These are phyloP conservation scores for Hypoxylon rubiginosum DNA, from an alignment of 2,329 filamentous ascomycete genomes.

Conservation along the genomic window DNA sequence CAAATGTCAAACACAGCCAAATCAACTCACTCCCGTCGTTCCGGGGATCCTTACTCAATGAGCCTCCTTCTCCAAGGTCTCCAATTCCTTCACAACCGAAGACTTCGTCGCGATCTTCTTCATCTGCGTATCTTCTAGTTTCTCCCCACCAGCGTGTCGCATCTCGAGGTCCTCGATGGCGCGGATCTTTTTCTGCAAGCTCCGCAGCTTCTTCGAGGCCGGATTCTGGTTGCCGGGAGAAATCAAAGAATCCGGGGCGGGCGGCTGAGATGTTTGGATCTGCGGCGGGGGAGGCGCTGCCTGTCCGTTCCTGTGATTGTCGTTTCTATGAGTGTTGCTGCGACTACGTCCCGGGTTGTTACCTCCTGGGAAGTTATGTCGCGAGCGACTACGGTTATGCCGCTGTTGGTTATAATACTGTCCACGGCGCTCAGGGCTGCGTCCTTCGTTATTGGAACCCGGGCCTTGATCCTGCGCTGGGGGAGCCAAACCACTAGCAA, in stretches of 20 bases:
- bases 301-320: slow-evolving; percentile 54
- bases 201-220: slow-evolving; percentile 94
- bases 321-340: slow-evolving; percentile 65
- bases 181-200: slow-evolving; percentile 95
- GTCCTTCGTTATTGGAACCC: slow-evolving; percentile 64
- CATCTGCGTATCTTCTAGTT: slow-evolving; percentile 97
- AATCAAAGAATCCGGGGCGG: slow-evolving; percentile 62
- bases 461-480: slow-evolving; percentile 59
- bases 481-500: slow-evolving; percentile 60
- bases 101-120: slow-evolving; percentile 97
- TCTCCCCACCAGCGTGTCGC: slow-evolving; percentile 93
- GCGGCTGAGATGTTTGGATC: slow-evolving; percentile 52
- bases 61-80: slow-evolving; percentile 64
- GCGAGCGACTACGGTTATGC: slow-evolving; percentile 66
- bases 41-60: slow-evolving; percentile 22
- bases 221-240: slow-evolving; percentile 69
- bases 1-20: slow-evolving; percentile 5
- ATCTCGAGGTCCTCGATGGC: slow-evolving; percentile 99
- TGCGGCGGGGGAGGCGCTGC: slow-evolving; percentile 48
- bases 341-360: slow-evolving; percentile 64
- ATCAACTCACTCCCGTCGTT: neutral
- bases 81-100: slow-evolving; percentile 85
- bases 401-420: slow-evolving; percentile 66
- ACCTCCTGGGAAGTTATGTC: slow-evolving; percentile 61
- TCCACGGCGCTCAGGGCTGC: slow-evolving; percentile 76